Evolutionary conservation across 1,284 basidiomycete genomes (phyloP).

Genomic region (Ceraceosorus bombacis): DNA sequence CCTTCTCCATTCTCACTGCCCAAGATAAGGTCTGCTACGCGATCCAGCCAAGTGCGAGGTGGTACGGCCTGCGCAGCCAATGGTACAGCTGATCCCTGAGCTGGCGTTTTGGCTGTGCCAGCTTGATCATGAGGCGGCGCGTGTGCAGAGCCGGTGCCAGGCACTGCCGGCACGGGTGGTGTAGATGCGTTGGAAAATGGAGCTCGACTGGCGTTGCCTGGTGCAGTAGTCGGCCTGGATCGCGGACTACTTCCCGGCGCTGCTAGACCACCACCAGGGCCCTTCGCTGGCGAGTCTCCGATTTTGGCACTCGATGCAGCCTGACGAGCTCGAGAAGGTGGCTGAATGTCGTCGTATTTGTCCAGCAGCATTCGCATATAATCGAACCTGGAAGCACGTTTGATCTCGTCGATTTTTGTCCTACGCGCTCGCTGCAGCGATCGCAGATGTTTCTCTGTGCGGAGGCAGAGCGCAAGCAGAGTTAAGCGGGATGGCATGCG

Average conservation of each 20-base stretch:
- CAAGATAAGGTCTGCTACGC: slow-evolving; percentile 49
- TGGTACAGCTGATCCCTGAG: not conserved
- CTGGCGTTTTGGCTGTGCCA: not conserved
- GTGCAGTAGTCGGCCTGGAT: too few relatives aligned
- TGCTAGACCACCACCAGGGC: not conserved
- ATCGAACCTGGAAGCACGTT: slow-evolving; percentile 94
- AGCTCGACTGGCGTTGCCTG: too few relatives aligned
- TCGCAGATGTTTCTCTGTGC: slow-evolving; percentile 65
- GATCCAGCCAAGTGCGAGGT: slow-evolving; percentile 46
- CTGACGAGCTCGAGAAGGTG: slow-evolving; percentile 8
- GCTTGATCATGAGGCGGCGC: not conserved
- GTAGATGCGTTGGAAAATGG: not conserved
- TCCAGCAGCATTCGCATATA: slow-evolving; percentile 81
- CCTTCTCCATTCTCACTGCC: slow-evolving; percentile 36
- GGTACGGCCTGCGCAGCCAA: slow-evolving; percentile 11
- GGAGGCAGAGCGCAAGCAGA: not conserved
- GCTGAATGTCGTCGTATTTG: slow-evolving; percentile 65
- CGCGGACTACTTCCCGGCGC: not conserved
- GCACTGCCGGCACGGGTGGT: not conserved
- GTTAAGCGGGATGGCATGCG: not conserved
- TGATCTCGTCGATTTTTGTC: slow-evolving; percentile 86
- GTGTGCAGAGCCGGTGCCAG: not conserved
- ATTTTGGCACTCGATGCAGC: not conserved
- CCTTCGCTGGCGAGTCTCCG: not conserved
- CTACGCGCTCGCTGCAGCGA: slow-evolving; percentile 70